phyloP scores from a whole-genome alignment of 352 stramenopile species.

The Pythium biforme region DNA sequence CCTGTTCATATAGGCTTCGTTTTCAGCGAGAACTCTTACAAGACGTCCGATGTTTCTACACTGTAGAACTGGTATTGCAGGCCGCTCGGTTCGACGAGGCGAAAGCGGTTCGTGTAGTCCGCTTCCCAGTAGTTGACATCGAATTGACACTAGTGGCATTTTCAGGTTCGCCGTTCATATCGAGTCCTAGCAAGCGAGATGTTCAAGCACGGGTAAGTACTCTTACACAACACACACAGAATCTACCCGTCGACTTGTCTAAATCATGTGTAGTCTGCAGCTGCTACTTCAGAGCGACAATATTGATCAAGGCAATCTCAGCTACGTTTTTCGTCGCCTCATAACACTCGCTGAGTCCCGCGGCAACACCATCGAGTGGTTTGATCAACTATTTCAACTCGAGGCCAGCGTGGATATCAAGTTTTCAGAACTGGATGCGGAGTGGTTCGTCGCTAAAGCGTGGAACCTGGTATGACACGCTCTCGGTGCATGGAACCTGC shows the following conservation, averaged over 20 bases:
- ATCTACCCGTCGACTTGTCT: too few species aligned
- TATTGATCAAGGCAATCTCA: constrained; percentile 35
- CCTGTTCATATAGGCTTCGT: background rate
- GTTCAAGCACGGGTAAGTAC: constrained; percentile 59
- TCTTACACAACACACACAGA: too few species aligned
- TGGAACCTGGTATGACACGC: constrained; percentile 65
- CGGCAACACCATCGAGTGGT: constrained; percentile 44
- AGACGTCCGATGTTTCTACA: background rate
- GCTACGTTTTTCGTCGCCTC: constrained; percentile 64
- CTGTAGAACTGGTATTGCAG: constrained; percentile 61
- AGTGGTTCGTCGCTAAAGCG: constrained; percentile 73
- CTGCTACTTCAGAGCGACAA: constrained; percentile 45
- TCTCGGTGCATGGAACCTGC: background rate
- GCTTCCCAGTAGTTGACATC: background rate
- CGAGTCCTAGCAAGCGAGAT: constrained; percentile 47
- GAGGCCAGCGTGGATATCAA: constrained; percentile 42
- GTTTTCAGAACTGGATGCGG: constrained; percentile 47
- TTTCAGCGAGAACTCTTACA: background rate
- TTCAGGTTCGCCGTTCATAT: constrained; percentile 52
- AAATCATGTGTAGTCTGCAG: constrained; percentile 45
- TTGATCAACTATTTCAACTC: constrained; percentile 65
- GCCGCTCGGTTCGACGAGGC: constrained; percentile 54
- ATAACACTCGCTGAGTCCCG: constrained; percentile 53
- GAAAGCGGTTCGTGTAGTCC: constrained; percentile 27
- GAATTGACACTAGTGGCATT: background rate